Evolutionary conservation across 345 rosid genomes (phyloP).

Genomic region (Euphorbia lathyris): DNA sequence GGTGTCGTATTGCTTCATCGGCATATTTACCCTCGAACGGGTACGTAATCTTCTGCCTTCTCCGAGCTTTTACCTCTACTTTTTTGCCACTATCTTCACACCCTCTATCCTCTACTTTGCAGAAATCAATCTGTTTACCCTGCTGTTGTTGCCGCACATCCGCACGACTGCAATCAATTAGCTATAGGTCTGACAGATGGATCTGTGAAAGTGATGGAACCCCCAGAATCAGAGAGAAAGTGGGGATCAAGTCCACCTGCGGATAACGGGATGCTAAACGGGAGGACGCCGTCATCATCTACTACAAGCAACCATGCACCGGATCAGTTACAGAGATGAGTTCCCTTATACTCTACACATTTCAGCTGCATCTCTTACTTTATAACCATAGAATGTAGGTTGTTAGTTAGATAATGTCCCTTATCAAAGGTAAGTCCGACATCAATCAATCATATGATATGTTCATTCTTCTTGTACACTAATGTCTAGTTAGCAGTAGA

Average conservation of each 20-base stretch:
- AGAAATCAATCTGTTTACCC: constrained; percentile 68
- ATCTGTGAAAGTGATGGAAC: constrained; percentile 71
- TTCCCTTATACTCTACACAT: constrained; percentile 1
- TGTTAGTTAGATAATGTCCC: constrained; percentile 11
- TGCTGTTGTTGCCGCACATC: constrained; percentile 73
- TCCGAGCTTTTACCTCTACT: background rate
- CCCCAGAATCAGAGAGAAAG: constrained; percentile 57
- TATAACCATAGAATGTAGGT: constrained; percentile 25
- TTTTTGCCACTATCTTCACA: background rate
- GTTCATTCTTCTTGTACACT: constrained; percentile 39
- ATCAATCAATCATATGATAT: constrained; percentile 15
- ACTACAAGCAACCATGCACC: constrained; percentile 74
- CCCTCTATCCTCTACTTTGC: background rate
- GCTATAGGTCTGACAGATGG: constrained; percentile 72
- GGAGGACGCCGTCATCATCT: constrained; percentile 69
- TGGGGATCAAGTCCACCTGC: constrained; percentile 66
- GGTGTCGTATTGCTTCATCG: constrained; percentile 70
- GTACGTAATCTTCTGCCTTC: constrained; percentile 30
- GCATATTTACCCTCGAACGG: constrained; percentile 55
- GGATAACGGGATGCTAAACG: constrained; percentile 60
- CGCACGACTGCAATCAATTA: constrained; percentile 66
- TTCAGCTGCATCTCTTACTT: constrained; percentile 19
- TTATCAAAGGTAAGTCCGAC: constrained; percentile 22
- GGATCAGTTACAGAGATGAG: constrained; percentile 67
- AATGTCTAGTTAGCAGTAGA: constrained; percentile 7